A percentile compares a stretch with the other conserved stretches of the same genome.
Conservation (phyloP, 352 stramenopile species). For the Phytophthora niederhauseri region DNA sequence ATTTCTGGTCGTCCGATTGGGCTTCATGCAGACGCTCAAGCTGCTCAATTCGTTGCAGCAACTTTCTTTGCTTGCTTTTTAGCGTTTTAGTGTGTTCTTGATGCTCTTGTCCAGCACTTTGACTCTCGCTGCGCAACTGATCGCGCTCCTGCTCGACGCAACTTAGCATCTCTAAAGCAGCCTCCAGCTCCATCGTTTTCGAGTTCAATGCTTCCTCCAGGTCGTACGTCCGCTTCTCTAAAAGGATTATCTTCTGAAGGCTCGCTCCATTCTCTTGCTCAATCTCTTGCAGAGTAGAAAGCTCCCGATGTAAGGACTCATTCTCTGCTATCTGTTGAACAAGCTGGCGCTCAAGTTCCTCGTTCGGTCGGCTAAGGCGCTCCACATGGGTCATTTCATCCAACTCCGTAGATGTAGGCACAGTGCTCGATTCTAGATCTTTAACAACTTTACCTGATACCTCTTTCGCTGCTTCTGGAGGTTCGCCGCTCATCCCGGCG, state of each 20-base stretch:
- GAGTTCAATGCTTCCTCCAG: constrained; percentile 46
- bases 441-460: constrained; percentile 1
- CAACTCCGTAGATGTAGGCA: constrained; percentile 31
- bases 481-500: background rate
- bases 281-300: constrained; percentile 43
- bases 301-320: constrained; percentile 46
- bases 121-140: constrained; percentile 37
- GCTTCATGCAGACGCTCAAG: constrained; percentile 40
- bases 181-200: constrained; percentile 37
- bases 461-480: background rate
- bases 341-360: constrained; percentile 44
- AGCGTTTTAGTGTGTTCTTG: constrained; percentile 33
- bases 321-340: constrained; percentile 44
- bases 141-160: constrained; percentile 43
- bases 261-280: constrained; percentile 64
- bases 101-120: constrained; percentile 41
- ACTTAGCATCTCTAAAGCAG: constrained; percentile 22
- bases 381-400: constrained; percentile 63
- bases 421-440: constrained; percentile 7
- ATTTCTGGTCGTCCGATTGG: constrained; percentile 30
- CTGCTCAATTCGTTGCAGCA: constrained; percentile 42
- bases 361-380: constrained; percentile 48
- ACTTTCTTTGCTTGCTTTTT: constrained; percentile 27
- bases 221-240: constrained; percentile 52
- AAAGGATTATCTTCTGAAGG: constrained; percentile 57